These are phyloP conservation scores for Xylaria palmicola DNA, from an alignment of 495 filamentous ascomycete genomes.

Conservation along the genomic window DNA sequence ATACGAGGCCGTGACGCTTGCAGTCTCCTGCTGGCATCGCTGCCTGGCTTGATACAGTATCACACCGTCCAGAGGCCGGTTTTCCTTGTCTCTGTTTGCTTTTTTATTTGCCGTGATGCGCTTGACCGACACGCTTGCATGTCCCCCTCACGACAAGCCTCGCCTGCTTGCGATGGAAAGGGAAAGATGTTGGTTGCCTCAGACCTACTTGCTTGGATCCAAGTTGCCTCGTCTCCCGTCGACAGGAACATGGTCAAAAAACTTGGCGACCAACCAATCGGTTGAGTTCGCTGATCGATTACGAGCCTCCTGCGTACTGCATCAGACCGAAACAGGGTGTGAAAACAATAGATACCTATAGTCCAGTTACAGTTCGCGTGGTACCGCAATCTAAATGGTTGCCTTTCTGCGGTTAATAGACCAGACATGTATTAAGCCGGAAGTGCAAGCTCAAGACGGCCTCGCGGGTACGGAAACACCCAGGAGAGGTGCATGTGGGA, in stretches of 20 bases:
- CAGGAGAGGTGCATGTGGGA: too few species aligned
- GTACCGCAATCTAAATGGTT: too few species aligned
- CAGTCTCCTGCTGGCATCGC: not conserved
- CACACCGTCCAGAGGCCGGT: not conserved
- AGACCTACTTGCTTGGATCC: not conserved
- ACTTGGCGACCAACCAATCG: not conserved
- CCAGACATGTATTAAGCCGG: too few species aligned
- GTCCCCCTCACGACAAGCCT: not conserved
- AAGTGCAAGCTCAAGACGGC: too few species aligned
- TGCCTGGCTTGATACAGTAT: not conserved
- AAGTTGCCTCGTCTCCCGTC: not conserved
- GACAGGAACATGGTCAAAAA: not conserved
- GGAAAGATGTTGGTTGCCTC: not conserved
- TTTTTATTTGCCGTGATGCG: not conserved
- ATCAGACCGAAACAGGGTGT: too few species aligned
- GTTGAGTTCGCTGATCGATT: not conserved
- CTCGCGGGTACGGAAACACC: too few species aligned
- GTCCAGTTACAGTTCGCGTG: too few species aligned
- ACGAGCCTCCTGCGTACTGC: too few species aligned
- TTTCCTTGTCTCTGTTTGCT: not conserved
- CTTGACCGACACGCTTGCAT: not conserved
- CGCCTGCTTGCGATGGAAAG: not conserved
- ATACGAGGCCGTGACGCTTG: not conserved
- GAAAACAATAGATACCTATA: too few species aligned
- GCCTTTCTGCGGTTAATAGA: too few species aligned